These are phyloP conservation scores for Oenanthe sinensis DNA, from an alignment of 129 eudicot species.

Conservation along the genomic window DNA sequence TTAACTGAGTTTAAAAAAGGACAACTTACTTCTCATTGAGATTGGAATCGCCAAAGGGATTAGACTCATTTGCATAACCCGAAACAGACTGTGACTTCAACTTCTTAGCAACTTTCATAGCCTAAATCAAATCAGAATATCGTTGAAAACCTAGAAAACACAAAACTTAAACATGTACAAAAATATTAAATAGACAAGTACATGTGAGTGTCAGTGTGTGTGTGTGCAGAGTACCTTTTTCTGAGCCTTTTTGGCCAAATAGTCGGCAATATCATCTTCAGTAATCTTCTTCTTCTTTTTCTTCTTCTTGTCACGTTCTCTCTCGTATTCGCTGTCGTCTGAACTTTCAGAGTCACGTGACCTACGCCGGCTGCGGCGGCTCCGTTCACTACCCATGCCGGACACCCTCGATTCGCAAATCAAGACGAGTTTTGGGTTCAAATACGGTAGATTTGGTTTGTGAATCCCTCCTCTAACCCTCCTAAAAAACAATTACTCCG, in stretches of 20 bases:
- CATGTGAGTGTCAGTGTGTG: too few species aligned
- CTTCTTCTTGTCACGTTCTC: conserved; percentile 15
- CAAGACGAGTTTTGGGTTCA: too few species aligned
- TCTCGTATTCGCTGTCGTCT: conserved; percentile 12
- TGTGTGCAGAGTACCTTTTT: conserved; percentile 28
- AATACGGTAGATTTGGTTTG: background rate
- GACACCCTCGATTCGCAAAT: background rate
- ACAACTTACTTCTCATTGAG: conserved; percentile 67
- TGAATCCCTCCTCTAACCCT: too few species aligned
- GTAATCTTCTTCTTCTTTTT: conserved; percentile 31
- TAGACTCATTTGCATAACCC: conserved; percentile 58
- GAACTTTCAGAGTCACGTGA: background rate
- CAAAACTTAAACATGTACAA: background rate
- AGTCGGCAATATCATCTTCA: conserved; percentile 48
- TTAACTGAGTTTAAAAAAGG: background rate
- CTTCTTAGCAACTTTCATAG: conserved; percentile 55
- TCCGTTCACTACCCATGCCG: background rate
- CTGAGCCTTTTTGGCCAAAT: conserved; percentile 51
- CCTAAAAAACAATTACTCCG: too few species aligned
- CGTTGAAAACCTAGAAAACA: conserved; percentile 10
- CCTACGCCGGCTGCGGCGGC: conserved; percentile 15
- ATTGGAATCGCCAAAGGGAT: conserved; percentile 69
- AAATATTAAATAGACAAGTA: background rate
- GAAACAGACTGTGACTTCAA: conserved; percentile 42
- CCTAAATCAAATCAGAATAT: conserved; percentile 20